Evolutionary conservation across 345 rosid genomes (phyloP).

Genomic region (Corymbia maculata): DNA sequence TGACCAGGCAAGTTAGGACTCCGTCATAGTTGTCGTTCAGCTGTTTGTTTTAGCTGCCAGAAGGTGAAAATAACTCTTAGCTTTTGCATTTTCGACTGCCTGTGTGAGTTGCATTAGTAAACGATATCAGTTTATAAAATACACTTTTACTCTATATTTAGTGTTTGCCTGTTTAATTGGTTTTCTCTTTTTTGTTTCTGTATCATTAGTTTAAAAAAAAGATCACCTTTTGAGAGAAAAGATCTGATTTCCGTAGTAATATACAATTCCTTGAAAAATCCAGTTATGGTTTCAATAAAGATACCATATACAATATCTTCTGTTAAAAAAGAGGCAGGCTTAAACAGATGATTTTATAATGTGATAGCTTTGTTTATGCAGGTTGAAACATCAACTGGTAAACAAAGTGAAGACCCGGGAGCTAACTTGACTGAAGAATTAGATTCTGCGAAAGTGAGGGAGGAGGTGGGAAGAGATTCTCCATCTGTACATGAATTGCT

Average conservation of each 20-base stretch:
- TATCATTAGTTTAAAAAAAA: not conserved
- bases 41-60: not conserved
- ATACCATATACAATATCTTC: not conserved
- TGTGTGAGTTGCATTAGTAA: not conserved
- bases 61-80: not conserved
- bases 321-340: not conserved
- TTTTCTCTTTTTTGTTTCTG: not conserved
- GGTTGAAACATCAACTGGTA: conserved; percentile 24
- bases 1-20: conserved; percentile 47
- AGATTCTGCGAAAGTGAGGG: conserved; percentile 11
- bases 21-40: not conserved
- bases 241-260: not conserved
- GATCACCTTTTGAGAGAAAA: not conserved
- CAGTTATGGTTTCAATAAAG: not conserved
- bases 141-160: not conserved
- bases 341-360: not conserved
- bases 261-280: not conserved
- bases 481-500: conserved; percentile 8
- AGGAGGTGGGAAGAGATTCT: conserved; percentile 19
- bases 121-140: not conserved
- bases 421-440: conserved; percentile 15
- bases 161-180: not conserved
- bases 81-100: not conserved
- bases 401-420: conserved; percentile 22
- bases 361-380: conserved; percentile 4